These are phyloP conservation scores for Blastocystis sp. DNA, from an alignment of 352 stramenopile genomes.

Conservation along the genomic window DNA sequence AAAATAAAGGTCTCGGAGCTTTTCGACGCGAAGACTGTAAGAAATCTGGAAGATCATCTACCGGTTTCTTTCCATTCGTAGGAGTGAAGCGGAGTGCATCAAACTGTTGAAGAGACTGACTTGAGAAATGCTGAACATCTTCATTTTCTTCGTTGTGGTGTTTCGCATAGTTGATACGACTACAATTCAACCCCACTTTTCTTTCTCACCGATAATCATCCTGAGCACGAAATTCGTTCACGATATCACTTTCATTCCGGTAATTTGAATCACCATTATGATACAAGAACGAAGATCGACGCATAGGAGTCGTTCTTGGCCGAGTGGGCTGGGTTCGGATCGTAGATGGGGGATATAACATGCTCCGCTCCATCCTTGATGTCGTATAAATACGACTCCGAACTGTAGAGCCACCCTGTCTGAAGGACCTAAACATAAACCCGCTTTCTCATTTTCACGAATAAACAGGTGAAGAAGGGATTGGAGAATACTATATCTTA, in stretches of 20 bases:
- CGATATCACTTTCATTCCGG: background rate
- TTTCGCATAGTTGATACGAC: background rate
- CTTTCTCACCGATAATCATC: background rate
- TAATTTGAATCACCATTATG: background rate
- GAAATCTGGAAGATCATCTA: conserved; percentile 22
- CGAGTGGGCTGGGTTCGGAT: background rate
- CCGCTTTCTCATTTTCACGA: background rate
- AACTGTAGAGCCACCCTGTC: background rate
- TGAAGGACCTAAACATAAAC: background rate
- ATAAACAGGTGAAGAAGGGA: background rate
- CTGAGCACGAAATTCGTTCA: background rate
- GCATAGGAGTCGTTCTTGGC: background rate
- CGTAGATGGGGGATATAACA: conserved; percentile 37
- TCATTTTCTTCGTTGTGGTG: background rate
- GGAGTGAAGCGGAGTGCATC: background rate
- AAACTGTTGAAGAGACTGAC: background rate
- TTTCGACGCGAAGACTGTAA: background rate
- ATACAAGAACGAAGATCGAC: background rate
- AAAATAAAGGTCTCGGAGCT: background rate
- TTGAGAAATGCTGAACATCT: background rate
- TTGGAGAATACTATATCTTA: background rate
- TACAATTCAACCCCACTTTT: background rate
- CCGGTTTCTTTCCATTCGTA: background rate
- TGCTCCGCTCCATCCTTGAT: background rate
- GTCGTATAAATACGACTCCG: background rate